A percentile compares a stretch with the other conserved stretches of the same genome.
These are phyloP conservation scores for Zalaria sp. DNA, from an alignment of 2,329 filamentous ascomycete species.

Conservation along the genomic window DNA sequence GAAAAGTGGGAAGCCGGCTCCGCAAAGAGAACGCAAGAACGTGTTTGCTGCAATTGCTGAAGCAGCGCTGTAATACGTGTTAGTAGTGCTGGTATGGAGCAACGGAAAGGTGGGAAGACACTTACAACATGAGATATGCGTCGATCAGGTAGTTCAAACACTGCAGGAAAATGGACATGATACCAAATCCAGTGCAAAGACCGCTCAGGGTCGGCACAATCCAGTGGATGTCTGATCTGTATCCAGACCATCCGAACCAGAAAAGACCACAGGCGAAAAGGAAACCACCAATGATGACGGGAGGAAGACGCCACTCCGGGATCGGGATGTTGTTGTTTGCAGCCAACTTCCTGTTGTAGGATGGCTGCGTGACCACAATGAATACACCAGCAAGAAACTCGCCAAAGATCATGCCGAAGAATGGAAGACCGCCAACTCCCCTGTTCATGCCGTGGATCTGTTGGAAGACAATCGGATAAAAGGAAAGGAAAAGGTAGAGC, in stretches of 20 bases:
- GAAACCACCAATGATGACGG: conserved; percentile 37
- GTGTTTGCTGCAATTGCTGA: conserved; percentile 43
- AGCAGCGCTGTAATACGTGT: conserved; percentile 26
- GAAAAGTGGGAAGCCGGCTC: conserved; percentile 39
- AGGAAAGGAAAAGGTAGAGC: conserved; percentile 74
- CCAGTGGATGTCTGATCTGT: conserved; percentile 22
- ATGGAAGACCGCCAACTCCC: conserved; percentile 63
- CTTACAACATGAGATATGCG: conserved; percentile 39
- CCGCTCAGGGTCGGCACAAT: conserved; percentile 27
- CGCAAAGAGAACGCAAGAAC: conserved; percentile 36
- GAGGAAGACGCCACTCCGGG: conserved; percentile 44
- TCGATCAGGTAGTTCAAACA: conserved; percentile 46
- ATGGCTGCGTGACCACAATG: conserved; percentile 13
- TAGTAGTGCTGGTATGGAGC: conserved; percentile 1
- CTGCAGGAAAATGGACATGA: conserved; percentile 43
- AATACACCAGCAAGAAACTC: conserved; percentile 13
- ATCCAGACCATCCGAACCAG: conserved; percentile 20
- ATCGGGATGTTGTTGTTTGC: conserved; percentile 37
- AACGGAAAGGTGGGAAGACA: conserved; percentile 2
- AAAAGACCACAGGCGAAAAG: conserved; percentile 16
- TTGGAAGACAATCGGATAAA: conserved; percentile 70
- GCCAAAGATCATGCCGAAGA: conserved; percentile 53
- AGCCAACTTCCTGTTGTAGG: conserved; percentile 19
- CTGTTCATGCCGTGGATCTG: conserved; percentile 52
- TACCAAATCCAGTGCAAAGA: conserved; percentile 42